Evolutionary conservation across 495 filamentous ascomycete species (phyloP), one percentile per base, ranked within the genome.

Genomic region (Penicillium subrubescens): DNA sequence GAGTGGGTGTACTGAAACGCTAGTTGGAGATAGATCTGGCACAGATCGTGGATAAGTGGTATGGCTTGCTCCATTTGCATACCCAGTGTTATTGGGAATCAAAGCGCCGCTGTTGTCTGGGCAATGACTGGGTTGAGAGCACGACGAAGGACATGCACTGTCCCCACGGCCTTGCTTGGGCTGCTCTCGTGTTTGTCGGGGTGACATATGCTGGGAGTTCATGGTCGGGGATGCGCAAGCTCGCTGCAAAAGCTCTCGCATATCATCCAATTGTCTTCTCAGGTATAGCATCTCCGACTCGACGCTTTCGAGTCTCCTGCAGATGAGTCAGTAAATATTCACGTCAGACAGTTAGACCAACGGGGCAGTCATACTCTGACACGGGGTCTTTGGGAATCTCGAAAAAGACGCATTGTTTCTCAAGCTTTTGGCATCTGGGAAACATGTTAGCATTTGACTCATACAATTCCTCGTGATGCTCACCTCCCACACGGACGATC

Each of bases 401-500:
- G 41, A 77, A 80, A 65, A 80, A 77, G 0, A 77, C 59, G 14
- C 77, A 80, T 66, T 70, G 73, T 14, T 73, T 77, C 8, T 72
- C 71, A 8, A 75, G 21, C 46, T 75, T 75, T 14, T 72, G 67
- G 43, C 77, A 80, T 66, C 77, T 78, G 35, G 11, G 23, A 14
- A 19, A 21, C 4, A 53, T 35, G 25, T 55, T 0, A 41, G 23
- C 39, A 29, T 35, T 0, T 54, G 55, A 23, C 29, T 52, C 23
- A 19, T n/a, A 46, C 15, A 5, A 27, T 53, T 15, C 8, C 27
- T 48, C 19, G 11, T 50, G 31, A 34, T 48, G 23, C 57, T 59
- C 61, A 73, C 77, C 77, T 75, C 43, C 75, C 71, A 64, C 77
- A 80, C 15, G 77, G 77, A 27, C 71, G 64, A 52, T 75, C 72